These are phyloP conservation scores for Chaetomium globosum DNA, from an alignment of 2,329 filamentous ascomycete genomes.

Conservation along the genomic window DNA sequence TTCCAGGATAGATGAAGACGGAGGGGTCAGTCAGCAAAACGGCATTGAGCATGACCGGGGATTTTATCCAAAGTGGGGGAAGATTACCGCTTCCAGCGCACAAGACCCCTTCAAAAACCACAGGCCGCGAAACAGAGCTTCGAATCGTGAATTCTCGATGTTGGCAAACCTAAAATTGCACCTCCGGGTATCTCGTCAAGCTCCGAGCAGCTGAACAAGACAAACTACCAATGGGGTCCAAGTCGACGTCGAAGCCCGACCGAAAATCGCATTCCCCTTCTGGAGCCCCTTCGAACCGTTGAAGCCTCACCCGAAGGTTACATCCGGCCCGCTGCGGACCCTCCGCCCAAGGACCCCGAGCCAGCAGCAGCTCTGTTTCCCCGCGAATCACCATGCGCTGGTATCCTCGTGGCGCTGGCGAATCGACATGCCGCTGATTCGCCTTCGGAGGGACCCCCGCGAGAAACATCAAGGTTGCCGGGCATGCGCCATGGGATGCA, in stretches of 20 bases:
- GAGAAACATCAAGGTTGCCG: too few relatives aligned
- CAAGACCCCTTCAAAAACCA: conserved; percentile 34
- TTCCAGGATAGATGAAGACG: conserved; percentile 33
- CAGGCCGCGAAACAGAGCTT: conserved; percentile 13
- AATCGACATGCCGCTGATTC: conserved; percentile 12
- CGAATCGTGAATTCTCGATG: neutral
- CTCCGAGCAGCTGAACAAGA: neutral
- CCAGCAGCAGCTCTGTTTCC: neutral
- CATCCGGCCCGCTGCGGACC: conserved; percentile 27
- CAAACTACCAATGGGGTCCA: neutral
- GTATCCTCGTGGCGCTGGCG: neutral
- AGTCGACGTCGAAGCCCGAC: neutral
- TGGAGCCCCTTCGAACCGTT: conserved; percentile 12
- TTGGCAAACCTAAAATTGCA: neutral
- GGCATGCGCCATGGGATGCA: neutral
- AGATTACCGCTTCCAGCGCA: conserved; percentile 29
- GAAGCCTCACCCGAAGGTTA: conserved; percentile 23
- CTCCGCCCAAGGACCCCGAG: conserved; percentile 17
- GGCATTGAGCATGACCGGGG: conserved; percentile 27
- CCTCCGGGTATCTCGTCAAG: neutral
- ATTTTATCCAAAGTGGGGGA: conserved; percentile 38
- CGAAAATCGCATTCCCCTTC: neutral
- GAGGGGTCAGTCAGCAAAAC: conserved; percentile 27
- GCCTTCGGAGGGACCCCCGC: conserved; percentile 1
- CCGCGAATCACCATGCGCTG: conserved; percentile 15